Evolutionary conservation across 176 grass and related monocot genomes (phyloP).

Genomic region (Dactylis glomerata): DNA sequence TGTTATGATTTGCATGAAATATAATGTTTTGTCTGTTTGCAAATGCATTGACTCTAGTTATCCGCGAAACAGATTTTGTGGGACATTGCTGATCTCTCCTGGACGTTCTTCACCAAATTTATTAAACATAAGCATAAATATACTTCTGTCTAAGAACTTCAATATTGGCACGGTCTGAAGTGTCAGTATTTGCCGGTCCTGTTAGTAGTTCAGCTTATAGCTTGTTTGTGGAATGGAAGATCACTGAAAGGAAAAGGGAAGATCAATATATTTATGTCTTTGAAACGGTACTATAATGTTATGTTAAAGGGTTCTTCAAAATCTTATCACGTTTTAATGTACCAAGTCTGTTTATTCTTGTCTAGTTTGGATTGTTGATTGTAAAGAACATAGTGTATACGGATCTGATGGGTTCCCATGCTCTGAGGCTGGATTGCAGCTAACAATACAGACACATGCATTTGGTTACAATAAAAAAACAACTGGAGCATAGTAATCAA

Average conservation of each 20-base stretch:
- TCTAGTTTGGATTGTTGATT: background rate
- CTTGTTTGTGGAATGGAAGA: background rate
- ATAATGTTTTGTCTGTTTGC: background rate
- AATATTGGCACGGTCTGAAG: background rate
- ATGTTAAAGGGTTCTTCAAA: background rate
- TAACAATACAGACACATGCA: background rate
- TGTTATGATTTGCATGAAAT: background rate
- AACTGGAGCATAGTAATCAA: conserved; percentile 1
- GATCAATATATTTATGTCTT: background rate
- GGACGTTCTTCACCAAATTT: background rate
- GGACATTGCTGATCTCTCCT: background rate
- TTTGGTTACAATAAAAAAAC: conserved; percentile 10
- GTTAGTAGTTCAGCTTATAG: background rate
- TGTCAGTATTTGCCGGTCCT: background rate
- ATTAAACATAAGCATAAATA: background rate
- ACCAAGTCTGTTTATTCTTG: background rate
- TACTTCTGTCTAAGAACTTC: background rate
- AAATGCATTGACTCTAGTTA: background rate
- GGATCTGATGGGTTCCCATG: background rate
- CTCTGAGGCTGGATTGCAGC: background rate
- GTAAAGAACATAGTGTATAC: background rate
- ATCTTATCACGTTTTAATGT: background rate
- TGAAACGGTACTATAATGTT: background rate
- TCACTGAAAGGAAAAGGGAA: background rate
- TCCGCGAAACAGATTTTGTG: background rate